Percentiles rank a stretch among this genome's conserved stretches.
Evolutionary conservation across 1,139 yeast genomes (phyloP).

Genomic region (Nakaseomyces bracarensis): DNA sequence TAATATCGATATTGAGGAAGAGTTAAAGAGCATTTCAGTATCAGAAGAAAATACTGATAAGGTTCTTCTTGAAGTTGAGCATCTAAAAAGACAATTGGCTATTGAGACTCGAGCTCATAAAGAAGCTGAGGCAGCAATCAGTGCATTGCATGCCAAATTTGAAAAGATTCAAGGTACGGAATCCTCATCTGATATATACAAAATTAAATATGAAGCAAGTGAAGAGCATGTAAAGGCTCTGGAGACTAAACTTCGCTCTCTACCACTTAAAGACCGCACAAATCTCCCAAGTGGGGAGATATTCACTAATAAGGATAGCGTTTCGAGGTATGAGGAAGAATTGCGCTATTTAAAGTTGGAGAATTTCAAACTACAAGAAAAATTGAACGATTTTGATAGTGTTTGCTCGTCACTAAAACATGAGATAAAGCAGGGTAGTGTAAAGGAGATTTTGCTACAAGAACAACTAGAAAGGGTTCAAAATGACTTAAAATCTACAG

Average conservation of each 20-base stretch:
- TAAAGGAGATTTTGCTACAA: conserved; percentile 23
- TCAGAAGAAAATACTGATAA: conserved; percentile 32
- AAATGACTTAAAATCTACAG: conserved; percentile 25
- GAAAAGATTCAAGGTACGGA: conserved; percentile 26
- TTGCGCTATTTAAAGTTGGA: conserved; percentile 27
- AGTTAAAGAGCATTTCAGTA: conserved; percentile 17
- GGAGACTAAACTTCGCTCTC: conserved; percentile 36
- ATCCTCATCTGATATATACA: conserved; percentile 27
- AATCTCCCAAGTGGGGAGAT: conserved; percentile 24
- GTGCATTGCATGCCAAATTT: conserved; percentile 28
- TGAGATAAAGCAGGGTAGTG: conserved; percentile 20
- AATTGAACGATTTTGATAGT: conserved; percentile 23
- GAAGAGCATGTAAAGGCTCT: conserved; percentile 40
- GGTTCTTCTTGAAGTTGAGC: conserved; percentile 32
- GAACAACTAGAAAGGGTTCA: conserved; percentile 28
- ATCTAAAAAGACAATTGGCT: conserved; percentile 35
- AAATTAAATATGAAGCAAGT: conserved; percentile 36
- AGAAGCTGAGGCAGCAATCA: conserved; percentile 29
- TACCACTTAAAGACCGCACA: conserved; percentile 26
- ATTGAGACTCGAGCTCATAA: conserved; percentile 31
- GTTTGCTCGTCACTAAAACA: conserved; percentile 19
- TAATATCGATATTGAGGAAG: conserved; percentile 26
- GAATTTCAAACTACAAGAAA: conserved; percentile 42
- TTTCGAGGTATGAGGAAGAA: conserved; percentile 42
- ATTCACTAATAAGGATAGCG: conserved; percentile 26